These are phyloP conservation scores for Myriangium duriaei DNA, from an alignment of 2,329 filamentous ascomycete genomes.

Conservation along the genomic window DNA sequence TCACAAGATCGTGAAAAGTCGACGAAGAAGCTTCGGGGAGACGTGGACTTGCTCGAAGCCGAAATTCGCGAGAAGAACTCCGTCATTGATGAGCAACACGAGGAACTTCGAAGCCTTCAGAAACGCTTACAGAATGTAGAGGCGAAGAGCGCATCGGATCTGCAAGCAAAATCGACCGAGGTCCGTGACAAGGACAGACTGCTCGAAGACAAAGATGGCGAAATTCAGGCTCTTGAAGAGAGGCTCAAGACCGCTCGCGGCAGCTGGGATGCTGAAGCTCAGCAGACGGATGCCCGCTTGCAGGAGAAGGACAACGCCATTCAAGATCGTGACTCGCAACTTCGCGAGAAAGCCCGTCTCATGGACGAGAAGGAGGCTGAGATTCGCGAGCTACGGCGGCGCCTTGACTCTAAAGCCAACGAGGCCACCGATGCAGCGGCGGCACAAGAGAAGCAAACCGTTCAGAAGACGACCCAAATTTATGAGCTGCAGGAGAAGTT, in stretches of 20 bases:
- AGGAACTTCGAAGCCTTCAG: slow-evolving; percentile 21
- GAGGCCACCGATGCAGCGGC: slow-evolving; percentile 18
- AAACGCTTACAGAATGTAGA: slow-evolving; percentile 21
- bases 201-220: slow-evolving; percentile 25
- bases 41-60: slow-evolving; percentile 22
- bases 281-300: slow-evolving; percentile 24
- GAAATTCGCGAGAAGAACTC: slow-evolving; percentile 24
- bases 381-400: slow-evolving; percentile 30
- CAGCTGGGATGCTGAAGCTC: slow-evolving; percentile 27
- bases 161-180: slow-evolving; percentile 27
- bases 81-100: slow-evolving; percentile 22
- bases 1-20: slow-evolving; percentile 24
- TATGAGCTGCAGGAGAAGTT: slow-evolving; percentile 39
- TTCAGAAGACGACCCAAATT: slow-evolving; percentile 34
- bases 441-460: slow-evolving; percentile 43
- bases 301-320: slow-evolving; percentile 35
- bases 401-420: slow-evolving; percentile 18
- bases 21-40: slow-evolving; percentile 25
- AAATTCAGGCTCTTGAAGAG: slow-evolving; percentile 25
- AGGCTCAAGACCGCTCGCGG: slow-evolving; percentile 25
- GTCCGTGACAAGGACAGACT: slow-evolving; percentile 49
- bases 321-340: slow-evolving; percentile 59
- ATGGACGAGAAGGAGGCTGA: slow-evolving; percentile 66
- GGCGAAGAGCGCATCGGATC: slow-evolving; percentile 15
- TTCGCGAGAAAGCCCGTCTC: slow-evolving; percentile 62